Conservation (phyloP, 768 basidiomycete species). For the Kockovaella imperatae region DNA sequence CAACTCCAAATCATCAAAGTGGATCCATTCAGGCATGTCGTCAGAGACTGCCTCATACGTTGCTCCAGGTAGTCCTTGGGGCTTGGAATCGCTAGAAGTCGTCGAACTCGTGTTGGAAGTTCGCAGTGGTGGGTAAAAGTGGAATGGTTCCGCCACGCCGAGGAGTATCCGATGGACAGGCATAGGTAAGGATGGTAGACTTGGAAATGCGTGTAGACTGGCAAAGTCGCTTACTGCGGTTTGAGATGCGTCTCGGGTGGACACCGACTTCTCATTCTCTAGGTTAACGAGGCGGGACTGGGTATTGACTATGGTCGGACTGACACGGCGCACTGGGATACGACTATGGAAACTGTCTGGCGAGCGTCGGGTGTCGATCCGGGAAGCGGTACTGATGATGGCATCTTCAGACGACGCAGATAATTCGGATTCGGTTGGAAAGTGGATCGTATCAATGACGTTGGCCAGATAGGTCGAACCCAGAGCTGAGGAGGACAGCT, state of each 20-base stretch:
- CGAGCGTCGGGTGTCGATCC: slow-evolving; percentile 23
- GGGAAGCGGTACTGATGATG: slow-evolving; percentile 27
- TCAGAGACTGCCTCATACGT: slow-evolving; percentile 15
- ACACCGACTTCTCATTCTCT: neutral
- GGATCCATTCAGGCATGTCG: slow-evolving; percentile 33
- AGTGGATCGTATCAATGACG: slow-evolving; percentile 34
- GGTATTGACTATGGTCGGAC: neutral
- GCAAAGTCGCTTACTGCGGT: slow-evolving; percentile 11
- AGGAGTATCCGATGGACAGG: slow-evolving; percentile 22
- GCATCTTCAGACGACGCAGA: slow-evolving; percentile 18
- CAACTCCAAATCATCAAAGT: slow-evolving; percentile 39
- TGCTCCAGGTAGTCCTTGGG: slow-evolving; percentile 6
- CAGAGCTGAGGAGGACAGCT: neutral
- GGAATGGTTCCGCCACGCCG: slow-evolving; percentile 32
- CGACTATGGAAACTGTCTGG: slow-evolving; percentile 4
- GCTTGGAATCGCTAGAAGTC: slow-evolving; percentile 8
- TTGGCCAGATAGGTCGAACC: slow-evolving; percentile 11
- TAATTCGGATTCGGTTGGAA: slow-evolving; percentile 34
- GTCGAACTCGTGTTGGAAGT: slow-evolving; percentile 11
- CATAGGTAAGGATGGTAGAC: slow-evolving; percentile 11
- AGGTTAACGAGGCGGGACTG: slow-evolving; percentile 5
- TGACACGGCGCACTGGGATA: neutral
- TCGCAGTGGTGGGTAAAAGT: slow-evolving; percentile 25
- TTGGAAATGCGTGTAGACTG: slow-evolving; percentile 26
- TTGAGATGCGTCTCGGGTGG: slow-evolving; percentile 2